Conservation (phyloP, 306 rosid species). For the Carpinus fangiana region DNA sequence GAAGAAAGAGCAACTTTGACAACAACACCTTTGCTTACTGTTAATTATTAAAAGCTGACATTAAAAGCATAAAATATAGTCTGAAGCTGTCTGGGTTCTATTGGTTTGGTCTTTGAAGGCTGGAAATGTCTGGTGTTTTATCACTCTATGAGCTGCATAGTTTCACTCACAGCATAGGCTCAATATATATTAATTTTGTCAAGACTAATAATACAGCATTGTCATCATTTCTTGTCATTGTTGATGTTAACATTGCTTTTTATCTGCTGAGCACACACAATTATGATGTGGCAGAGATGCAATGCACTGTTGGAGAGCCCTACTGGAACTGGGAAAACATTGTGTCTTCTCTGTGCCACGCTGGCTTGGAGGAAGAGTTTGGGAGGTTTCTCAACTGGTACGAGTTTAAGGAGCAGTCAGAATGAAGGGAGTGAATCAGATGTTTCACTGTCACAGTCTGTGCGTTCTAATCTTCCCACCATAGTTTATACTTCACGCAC, state of each 20-base stretch:
- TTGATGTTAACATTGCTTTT: not conserved
- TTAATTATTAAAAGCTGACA: too few relatives aligned
- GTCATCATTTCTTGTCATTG: constrained; percentile 6
- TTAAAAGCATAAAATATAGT: too few relatives aligned
- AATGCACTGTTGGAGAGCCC: constrained; percentile 98
- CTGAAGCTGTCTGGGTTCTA: not conserved
- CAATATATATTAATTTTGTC: not conserved
- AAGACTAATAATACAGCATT: not conserved
- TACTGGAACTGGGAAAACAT: constrained; percentile 93
- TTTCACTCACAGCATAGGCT: not conserved
- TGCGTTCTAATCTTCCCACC: constrained; percentile 47
- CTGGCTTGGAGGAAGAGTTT: constrained; percentile 92
- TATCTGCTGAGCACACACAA: not conserved
- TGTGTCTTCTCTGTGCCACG: constrained; percentile 94
- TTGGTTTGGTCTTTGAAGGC: not conserved
- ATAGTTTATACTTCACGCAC: constrained; percentile 87
- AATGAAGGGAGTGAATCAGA: constrained; percentile 38
- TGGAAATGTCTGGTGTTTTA: not conserved
- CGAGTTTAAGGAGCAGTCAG: constrained; percentile 35
- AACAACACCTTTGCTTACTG: not conserved
- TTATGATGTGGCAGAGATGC: constrained; percentile 52
- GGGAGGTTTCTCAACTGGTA: constrained; percentile 74
- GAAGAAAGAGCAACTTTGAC: too few relatives aligned
- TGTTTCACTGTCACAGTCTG: constrained; percentile 42
- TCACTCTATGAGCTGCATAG: not conserved